Conservation (phyloP, 2,329 filamentous ascomycete species). For the Malbranchea zuffiana region DNA sequence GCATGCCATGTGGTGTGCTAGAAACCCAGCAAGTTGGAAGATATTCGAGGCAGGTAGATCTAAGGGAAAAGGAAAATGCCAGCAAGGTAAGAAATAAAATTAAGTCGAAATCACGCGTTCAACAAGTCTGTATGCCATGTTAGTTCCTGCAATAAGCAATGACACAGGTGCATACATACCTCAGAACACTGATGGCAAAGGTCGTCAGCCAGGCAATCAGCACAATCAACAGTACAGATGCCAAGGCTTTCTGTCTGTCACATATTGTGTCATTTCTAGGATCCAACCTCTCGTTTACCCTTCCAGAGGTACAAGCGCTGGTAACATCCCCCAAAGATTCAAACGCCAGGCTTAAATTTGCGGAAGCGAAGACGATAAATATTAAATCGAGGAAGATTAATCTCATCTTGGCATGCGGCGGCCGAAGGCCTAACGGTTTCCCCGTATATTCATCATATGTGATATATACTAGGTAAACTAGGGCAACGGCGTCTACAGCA, state of each 20-base stretch:
- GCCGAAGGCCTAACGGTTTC: slow-evolving; percentile 79
- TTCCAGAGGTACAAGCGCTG: slow-evolving; percentile 46
- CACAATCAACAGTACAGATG: slow-evolving; percentile 67
- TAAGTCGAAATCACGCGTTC: slow-evolving; percentile 14
- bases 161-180: slow-evolving; percentile 8
- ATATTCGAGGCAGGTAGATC: no score
- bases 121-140: slow-evolving; percentile 12
- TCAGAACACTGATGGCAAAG: slow-evolving; percentile 56
- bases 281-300: slow-evolving; percentile 26
- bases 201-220: slow-evolving; percentile 84
- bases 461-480: slow-evolving; percentile 86
- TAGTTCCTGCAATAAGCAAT: not conserved
- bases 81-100: no score
- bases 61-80: no score
- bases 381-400: slow-evolving; percentile 86
- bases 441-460: slow-evolving; percentile 94
- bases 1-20: no score
- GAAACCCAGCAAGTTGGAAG: no score
- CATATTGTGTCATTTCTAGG: slow-evolving; percentile 43
- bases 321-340: slow-evolving; percentile 59
- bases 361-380: slow-evolving; percentile 95
- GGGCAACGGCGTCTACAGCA: slow-evolving; percentile 74
- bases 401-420: slow-evolving; percentile 72
- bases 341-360: slow-evolving; percentile 83
- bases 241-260: slow-evolving; percentile 56